These are phyloP conservation scores for Arthroderma sp. DNA, from an alignment of 2,329 filamentous ascomycete species.

Conservation along the genomic window DNA sequence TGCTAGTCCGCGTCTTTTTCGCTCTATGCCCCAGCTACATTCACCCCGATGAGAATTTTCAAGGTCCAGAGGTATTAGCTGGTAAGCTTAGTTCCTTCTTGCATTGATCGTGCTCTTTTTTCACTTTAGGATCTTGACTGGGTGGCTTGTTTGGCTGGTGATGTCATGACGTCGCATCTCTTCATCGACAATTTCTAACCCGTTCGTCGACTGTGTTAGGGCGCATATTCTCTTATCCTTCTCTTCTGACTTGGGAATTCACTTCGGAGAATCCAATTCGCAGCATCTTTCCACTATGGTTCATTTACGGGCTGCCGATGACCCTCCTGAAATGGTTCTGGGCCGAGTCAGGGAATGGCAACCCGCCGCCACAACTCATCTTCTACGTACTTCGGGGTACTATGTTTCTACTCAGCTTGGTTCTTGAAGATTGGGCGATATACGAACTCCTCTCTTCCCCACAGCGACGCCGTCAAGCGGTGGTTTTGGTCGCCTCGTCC, in stretches of 20 bases:
- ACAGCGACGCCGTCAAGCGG: constrained; percentile 56
- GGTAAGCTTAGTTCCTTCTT: constrained; percentile 44
- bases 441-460: constrained; percentile 75
- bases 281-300: constrained; percentile 94
- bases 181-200: not conserved
- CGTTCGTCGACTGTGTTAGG: constrained; percentile 39
- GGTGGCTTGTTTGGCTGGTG: too few relatives aligned
- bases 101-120: too few relatives aligned
- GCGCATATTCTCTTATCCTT: constrained; percentile 83
- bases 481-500: constrained; percentile 80
- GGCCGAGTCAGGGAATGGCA: constrained; percentile 66
- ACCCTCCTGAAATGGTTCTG: constrained; percentile 83
- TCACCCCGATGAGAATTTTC: constrained; percentile 97
- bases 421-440: constrained; percentile 94
- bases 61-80: constrained; percentile 92
- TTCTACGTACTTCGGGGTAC: constrained; percentile 80
- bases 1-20: constrained; percentile 83
- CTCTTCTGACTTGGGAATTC: constrained; percentile 91
- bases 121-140: too few relatives aligned
- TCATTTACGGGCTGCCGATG: constrained; percentile 88
- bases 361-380: constrained; percentile 65
- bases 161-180: too few relatives aligned
- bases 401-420: constrained; percentile 93
- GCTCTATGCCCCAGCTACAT: constrained; percentile 90
- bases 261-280: constrained; percentile 77